phyloP scores from a whole-genome alignment of 208 protist species.

The Wallacemonas sp. region DNA sequence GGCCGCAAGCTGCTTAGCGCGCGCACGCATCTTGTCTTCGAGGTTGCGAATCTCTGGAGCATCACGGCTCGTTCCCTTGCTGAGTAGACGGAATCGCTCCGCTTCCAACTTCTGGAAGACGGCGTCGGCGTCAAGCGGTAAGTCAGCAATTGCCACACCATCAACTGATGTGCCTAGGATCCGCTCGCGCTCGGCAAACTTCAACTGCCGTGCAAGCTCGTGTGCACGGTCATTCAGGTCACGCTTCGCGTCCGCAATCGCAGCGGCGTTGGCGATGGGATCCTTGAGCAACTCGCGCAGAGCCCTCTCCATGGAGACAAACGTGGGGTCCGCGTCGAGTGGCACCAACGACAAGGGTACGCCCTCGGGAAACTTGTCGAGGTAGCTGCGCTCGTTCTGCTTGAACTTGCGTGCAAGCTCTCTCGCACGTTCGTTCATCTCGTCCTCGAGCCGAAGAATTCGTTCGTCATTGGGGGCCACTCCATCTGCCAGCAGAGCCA shows the following conservation, averaged over 20 bases:
- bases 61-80: slow-evolving; percentile 16
- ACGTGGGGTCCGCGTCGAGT: slow-evolving; percentile 38
- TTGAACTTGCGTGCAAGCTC: slow-evolving; percentile 47
- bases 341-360: slow-evolving; percentile 33
- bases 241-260: slow-evolving; percentile 43
- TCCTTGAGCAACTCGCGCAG: slow-evolving; percentile 59
- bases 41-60: slow-evolving; percentile 10
- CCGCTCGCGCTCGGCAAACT: slow-evolving; percentile 38
- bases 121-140: slow-evolving; percentile 51
- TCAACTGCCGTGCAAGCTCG: slow-evolving; percentile 45
- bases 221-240: slow-evolving; percentile 59
- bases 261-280: slow-evolving; percentile 37
- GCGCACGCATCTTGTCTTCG: slow-evolving; percentile 17
- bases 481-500: slow-evolving; percentile 19
- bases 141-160: slow-evolving; percentile 42
- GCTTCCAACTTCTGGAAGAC: slow-evolving; percentile 61
- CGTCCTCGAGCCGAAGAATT: slow-evolving; percentile 34
- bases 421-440: slow-evolving; percentile 64
- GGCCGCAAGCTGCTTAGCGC: slow-evolving; percentile 31
- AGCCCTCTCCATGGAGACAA: slow-evolving; percentile 36
- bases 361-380: slow-evolving; percentile 40
- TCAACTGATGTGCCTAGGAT: slow-evolving; percentile 49
- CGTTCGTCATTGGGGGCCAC: slow-evolving; percentile 14
- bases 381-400: slow-evolving; percentile 32
- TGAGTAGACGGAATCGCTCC: slow-evolving; percentile 51